Base-by-base conservation (phyloP, 768 basidiomycete genomes). In the Suillus occidentalis region DNA sequence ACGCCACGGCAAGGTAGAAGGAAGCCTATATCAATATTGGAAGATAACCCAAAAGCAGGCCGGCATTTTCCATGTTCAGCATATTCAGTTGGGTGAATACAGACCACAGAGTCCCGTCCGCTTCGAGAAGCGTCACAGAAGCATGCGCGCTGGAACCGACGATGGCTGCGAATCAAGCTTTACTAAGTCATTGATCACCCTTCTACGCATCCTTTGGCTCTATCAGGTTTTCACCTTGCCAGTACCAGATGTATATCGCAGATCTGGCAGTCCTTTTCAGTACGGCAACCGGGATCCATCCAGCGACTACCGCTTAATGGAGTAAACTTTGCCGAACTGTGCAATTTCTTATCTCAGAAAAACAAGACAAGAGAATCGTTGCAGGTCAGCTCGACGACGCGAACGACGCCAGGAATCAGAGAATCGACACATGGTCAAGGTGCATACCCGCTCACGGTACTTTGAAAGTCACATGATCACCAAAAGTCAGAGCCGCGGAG, bases 1-100 rank as follows among this genome's bases (percentile, higher is more conserved):
- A 64, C 58, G 53, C 37, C 56, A 59, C 37, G 67, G 69, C 71
- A 77, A 76, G 69, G 72, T 0, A 42, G 39, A 72, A 70, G 66
- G 70, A 66, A 63, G 58, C 61, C 22, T 57, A 66, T 59, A 65
- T 62, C 52, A 53, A 63, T 63, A 66, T 72, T 68, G 66, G 73
- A 74, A 75, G 75, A 39, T 18, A 64, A 72, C 67, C 43, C 28
- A 61, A 65, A 31, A 50, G 53, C 20, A 56, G 58, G 20, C 14
- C 25, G 18, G 58, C 40, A 42, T 42, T 59, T 59, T 31, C 58
- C 40, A 59, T 59, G 25, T 28, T 28, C 25, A 59, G 57, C 2
- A 25, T 18, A 57, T 58, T 7, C 25, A 28, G 37, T 55, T 34
- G 20, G 34, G 52, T 34, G 52, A 53, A 53, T 31, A 52, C 25